Evolutionary conservation across 352 stramenopile genomes (phyloP).

Genomic region (Phytophthora citrophthora): DNA sequence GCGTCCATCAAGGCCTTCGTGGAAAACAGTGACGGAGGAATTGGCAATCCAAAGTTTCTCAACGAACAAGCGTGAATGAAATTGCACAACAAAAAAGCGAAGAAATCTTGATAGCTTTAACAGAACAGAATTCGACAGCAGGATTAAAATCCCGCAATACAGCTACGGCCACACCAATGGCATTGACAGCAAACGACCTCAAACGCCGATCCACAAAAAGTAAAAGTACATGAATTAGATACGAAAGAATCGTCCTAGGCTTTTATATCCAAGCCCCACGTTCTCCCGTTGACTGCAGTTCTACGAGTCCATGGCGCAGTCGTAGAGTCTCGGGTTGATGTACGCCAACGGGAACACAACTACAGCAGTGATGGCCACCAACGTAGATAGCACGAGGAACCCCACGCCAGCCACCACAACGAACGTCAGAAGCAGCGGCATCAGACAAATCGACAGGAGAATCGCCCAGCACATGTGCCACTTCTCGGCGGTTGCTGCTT

Average conservation of each 20-base stretch:
- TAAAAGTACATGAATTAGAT: slow-evolving; percentile 5
- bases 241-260: slow-evolving; percentile 2
- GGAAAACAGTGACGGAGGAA: no score
- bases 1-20: no score
- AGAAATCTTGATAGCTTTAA: no score
- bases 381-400: slow-evolving; percentile 31
- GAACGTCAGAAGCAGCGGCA: slow-evolving; percentile 24
- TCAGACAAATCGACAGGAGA: slow-evolving; percentile 25
- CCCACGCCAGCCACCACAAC: slow-evolving; percentile 22
- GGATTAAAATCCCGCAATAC: no score
- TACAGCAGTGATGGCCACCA: slow-evolving; percentile 6
- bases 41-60: no score
- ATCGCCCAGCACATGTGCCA: slow-evolving; percentile 34
- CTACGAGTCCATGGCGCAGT: slow-evolving; percentile 32
- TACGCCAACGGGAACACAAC: slow-evolving; percentile 27
- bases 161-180: no score
- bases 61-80: no score
- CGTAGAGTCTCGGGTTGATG: slow-evolving; percentile 31
- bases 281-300: neutral
- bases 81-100: no score
- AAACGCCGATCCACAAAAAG: neutral
- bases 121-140: no score
- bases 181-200: no score
- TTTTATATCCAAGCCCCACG: slow-evolving; percentile 29
- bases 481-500: slow-evolving; percentile 22